These are phyloP conservation scores for Bassia scoparia DNA, from an alignment of 148 eudicot species.

Conservation along the genomic window DNA sequence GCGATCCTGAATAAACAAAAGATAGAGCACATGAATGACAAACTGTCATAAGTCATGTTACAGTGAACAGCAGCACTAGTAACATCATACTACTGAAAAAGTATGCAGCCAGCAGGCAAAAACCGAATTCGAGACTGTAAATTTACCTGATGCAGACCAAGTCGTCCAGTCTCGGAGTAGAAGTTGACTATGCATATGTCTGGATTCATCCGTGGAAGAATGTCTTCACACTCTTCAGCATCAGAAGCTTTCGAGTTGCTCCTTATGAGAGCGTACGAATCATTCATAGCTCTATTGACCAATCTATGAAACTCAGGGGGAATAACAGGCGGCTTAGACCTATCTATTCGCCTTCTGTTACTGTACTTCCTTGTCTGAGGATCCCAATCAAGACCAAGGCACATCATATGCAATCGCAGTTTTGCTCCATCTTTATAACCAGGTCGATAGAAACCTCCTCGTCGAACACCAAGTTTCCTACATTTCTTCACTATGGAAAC, in stretches of 20 bases:
- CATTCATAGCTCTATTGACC: constrained; percentile 42
- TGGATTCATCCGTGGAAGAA: constrained; percentile 55
- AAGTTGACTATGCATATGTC: constrained; percentile 68
- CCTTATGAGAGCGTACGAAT: constrained; percentile 37
- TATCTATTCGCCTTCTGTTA: constrained; percentile 33
- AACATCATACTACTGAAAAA: background rate
- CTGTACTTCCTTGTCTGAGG: constrained; percentile 45
- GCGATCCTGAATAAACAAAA: constrained; percentile 40
- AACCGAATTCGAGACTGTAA: background rate
- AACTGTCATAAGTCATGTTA: background rate
- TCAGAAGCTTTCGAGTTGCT: constrained; percentile 12
- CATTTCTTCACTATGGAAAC: constrained; percentile 44
- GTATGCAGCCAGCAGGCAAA: too few species aligned
- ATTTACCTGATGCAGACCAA: constrained; percentile 72
- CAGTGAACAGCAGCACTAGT: background rate
- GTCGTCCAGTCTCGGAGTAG: constrained; percentile 49
- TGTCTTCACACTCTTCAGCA: constrained; percentile 29
- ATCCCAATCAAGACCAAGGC: constrained; percentile 68
- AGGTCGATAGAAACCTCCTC: constrained; percentile 67
- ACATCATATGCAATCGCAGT: constrained; percentile 64
- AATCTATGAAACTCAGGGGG: constrained; percentile 37
- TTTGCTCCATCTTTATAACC: constrained; percentile 51
- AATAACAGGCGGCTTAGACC: constrained; percentile 37
- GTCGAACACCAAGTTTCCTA: constrained; percentile 48
- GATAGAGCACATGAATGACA: background rate